A percentile compares a stretch with the other conserved stretches of the same genome.
These are phyloP conservation scores for Microbotryum violaceum DNA, from an alignment of 1,284 basidiomycete genomes.

Conservation along the genomic window DNA sequence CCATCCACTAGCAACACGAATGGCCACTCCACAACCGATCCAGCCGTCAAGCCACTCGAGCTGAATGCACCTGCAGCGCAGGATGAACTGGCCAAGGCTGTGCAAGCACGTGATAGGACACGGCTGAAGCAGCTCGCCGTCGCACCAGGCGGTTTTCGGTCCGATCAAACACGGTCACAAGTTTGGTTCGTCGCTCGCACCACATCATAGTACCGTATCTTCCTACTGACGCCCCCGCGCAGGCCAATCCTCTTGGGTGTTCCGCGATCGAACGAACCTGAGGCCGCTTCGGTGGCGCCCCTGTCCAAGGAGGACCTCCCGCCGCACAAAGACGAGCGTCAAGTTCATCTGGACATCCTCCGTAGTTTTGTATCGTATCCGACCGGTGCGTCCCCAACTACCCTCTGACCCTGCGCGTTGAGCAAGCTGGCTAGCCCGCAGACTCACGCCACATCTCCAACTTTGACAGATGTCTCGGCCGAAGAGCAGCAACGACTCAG, in stretches of 20 bases:
- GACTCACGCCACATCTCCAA: too few species aligned
- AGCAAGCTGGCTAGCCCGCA: too few species aligned
- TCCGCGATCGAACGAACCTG: slow-evolving; percentile 1
- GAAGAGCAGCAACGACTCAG: slow-evolving; percentile 26
- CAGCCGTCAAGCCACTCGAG: too few species aligned
- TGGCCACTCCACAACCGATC: too few species aligned
- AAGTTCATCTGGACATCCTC: slow-evolving; percentile 37
- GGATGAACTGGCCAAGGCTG: too few species aligned
- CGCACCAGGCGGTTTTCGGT: slow-evolving; percentile 15
- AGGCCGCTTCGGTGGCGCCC: neutral
- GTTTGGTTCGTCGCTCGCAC: slow-evolving; percentile 12
- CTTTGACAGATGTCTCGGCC: slow-evolving; percentile 15
- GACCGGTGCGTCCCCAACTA: slow-evolving; percentile 15
- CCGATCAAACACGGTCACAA: slow-evolving; percentile 9
- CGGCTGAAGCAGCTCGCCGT: slow-evolving; percentile 3
- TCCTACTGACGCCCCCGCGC: neutral
- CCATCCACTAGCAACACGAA: too few species aligned
- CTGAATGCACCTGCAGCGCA: too few species aligned
- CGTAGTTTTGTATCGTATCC: slow-evolving; percentile 36
- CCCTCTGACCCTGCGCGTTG: too few species aligned
- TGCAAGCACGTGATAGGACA: neutral
- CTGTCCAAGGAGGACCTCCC: neutral
- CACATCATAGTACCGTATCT: neutral
- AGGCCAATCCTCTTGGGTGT: slow-evolving; percentile 22
- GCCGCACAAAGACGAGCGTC: slow-evolving; percentile 17